Conservation (phyloP, 2,329 filamentous ascomycete genomes). For the Clathrospora elynae region DNA sequence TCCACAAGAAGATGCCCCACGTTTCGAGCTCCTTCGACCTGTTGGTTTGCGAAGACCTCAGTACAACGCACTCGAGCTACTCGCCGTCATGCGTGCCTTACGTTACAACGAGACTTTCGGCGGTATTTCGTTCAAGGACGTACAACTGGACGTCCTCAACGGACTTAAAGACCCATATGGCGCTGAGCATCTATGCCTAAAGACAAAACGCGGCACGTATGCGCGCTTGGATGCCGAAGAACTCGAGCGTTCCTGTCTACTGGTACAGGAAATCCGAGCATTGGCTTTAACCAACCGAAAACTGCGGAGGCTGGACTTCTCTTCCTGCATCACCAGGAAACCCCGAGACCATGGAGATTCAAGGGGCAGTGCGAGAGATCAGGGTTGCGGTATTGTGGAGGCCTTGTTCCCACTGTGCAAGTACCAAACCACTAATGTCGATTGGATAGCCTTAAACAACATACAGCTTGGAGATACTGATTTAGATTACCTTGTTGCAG, state of each 20-base stretch:
- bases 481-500: constrained; percentile 69
- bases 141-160: constrained; percentile 69
- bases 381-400: constrained; percentile 71
- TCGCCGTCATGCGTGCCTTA: constrained; percentile 70
- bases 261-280: constrained; percentile 71
- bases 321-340: constrained; percentile 62
- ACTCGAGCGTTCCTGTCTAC: constrained; percentile 60
- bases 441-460: constrained; percentile 72
- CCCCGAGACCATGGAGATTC: constrained; percentile 53
- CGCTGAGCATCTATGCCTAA: constrained; percentile 64
- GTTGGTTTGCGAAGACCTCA: constrained; percentile 56
- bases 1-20: constrained; percentile 65
- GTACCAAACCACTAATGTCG: constrained; percentile 69
- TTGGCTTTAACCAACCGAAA: constrained; percentile 68
- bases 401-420: constrained; percentile 71
- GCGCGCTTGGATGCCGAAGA: constrained; percentile 59
- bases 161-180: constrained; percentile 64
- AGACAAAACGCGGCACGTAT: constrained; percentile 62
- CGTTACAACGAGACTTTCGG: constrained; percentile 73
- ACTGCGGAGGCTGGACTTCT: constrained; percentile 69
- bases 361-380: constrained; percentile 58
- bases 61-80: constrained; percentile 67
- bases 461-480: constrained; percentile 74
- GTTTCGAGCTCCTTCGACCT: constrained; percentile 67
- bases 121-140: constrained; percentile 69